These are phyloP conservation scores for Zoysia pacifica DNA, from an alignment of 176 grass and related monocot genomes.

Conservation along the genomic window DNA sequence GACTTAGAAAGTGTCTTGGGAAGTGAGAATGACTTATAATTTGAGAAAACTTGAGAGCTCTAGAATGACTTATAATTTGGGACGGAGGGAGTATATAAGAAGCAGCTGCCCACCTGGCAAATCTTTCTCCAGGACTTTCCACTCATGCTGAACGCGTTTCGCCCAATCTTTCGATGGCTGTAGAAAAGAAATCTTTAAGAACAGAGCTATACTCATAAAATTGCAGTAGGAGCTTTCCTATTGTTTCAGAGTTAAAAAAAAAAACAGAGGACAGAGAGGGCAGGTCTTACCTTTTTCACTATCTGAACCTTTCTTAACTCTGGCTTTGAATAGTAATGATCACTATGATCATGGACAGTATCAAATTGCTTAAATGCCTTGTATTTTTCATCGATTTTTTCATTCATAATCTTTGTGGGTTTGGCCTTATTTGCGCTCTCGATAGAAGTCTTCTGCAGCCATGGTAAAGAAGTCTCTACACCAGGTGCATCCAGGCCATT, in stretches of 20 bases:
- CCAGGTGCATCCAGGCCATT: slow-evolving; percentile 54
- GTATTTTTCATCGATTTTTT: slow-evolving; percentile 71
- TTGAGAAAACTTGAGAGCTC: too few species aligned
- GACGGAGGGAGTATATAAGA: neutral
- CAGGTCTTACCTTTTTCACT: slow-evolving; percentile 49
- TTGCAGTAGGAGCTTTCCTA: too few species aligned
- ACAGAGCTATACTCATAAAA: neutral
- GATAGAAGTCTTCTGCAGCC: slow-evolving; percentile 50
- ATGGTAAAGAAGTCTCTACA: slow-evolving; percentile 48
- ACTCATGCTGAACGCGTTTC: slow-evolving; percentile 75
- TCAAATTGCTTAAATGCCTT: slow-evolving; percentile 77
- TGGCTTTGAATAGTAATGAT: slow-evolving; percentile 65
- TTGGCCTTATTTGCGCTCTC: slow-evolving; percentile 40
- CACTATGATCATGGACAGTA: slow-evolving; percentile 62
- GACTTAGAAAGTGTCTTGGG: too few species aligned
- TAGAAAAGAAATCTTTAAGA: slow-evolving; percentile 30
- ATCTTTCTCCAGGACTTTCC: slow-evolving; percentile 81
- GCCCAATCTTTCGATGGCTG: slow-evolving; percentile 84
- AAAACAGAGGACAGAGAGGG: slow-evolving; percentile 11
- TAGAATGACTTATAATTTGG: too few species aligned
- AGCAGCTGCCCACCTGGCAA: slow-evolving; percentile 64
- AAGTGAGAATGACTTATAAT: too few species aligned
- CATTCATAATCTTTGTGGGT: slow-evolving; percentile 40
- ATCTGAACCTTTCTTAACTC: slow-evolving; percentile 40
- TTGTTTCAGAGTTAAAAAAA: neutral